These are phyloP conservation scores for Podosphaera leucotricha DNA, from an alignment of 2,329 filamentous ascomycete species.

Conservation along the genomic window DNA sequence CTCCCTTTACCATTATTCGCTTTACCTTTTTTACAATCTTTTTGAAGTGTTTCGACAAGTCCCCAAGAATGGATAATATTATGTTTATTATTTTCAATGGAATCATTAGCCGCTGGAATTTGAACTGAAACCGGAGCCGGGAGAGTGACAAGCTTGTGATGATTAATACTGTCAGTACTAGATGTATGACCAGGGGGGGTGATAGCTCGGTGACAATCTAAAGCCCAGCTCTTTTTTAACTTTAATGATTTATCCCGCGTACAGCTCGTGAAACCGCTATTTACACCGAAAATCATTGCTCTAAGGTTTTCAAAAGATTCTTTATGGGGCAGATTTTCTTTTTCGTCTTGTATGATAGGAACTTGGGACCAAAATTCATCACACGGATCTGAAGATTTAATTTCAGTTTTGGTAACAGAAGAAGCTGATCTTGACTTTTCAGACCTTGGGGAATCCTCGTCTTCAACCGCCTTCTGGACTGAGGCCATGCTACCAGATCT, in stretches of 20 bases:
- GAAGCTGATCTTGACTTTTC: constrained; percentile 2
- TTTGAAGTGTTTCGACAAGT: not conserved
- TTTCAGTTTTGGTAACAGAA: constrained; percentile 2
- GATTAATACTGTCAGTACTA: constrained; percentile 10
- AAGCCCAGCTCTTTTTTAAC: constrained; percentile 11
- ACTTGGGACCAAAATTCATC: constrained; percentile 7
- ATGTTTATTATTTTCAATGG: constrained; percentile 11
- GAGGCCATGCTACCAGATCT: constrained; percentile 25
- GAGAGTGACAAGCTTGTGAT: constrained; percentile 3
- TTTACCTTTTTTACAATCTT: constrained; percentile 6
- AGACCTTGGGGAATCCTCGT: constrained; percentile 4
- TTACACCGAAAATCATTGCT: constrained; percentile 2
- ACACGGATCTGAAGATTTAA: constrained; percentile 6
- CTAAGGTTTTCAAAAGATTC: constrained; percentile 7
- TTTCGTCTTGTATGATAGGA: constrained; percentile 13
- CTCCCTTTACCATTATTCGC: constrained; percentile 6
- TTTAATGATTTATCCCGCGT: constrained; percentile 9
- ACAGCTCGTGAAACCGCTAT: constrained; percentile 7
- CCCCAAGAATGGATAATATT: not conserved
- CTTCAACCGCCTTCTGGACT: constrained; percentile 10
- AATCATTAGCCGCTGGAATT: constrained; percentile 4
- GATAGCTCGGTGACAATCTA: constrained; percentile 11
- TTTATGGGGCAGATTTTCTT: constrained; percentile 8
- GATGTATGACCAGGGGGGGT: constrained; percentile 11
- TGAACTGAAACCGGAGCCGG: constrained; percentile 2